Evolutionary conservation across 139 green algal genomes (phyloP), one percentile per base, ranked within the genome.

Genomic region (Desmodesmus armatus): DNA sequence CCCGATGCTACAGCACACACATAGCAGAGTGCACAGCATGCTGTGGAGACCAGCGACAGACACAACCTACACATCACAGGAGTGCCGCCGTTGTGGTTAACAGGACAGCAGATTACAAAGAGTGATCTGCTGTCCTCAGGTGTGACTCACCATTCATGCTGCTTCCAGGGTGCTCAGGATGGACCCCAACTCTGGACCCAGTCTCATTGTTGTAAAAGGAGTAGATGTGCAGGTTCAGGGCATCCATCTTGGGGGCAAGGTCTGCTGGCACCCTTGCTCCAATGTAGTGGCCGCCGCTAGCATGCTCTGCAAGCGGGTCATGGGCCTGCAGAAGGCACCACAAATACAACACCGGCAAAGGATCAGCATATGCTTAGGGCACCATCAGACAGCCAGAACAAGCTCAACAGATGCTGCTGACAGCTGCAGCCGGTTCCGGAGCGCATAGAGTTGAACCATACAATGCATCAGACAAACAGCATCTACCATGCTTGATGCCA

Each of bases 161-260:
- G 75, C 66, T 88, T 65, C 76, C 85, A 0, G 63, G 62, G 78
- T 88, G 85, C 85, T 88, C 85, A 19, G 85, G 85, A 67, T 88
- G 85, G 29, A 85, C 85, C 1, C 35, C 67, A 19, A 72, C 11
- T 0, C 25, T 9, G 1, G 43, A 65, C 21, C 69, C 41, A 33
- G 71, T 72, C 15, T 41, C 31, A 29, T 31, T 13, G 4, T 35
- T 67, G 41, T 62, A 82, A 60, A 75, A 85, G 41, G 19, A 53
- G 85, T 88, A 88, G 7, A 51, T 15, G 78, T 88, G 85, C 44
- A 71, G 4, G 78, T 88, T 88, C n/a, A 88, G 17, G 25, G 60
- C 85, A 47, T 85, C 69, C 9, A 88, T 31, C 41, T 78, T 78
- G 23, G 21, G 53, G 6, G 77, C 53, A 3, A 85, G 31, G 41